phyloP scores from a whole-genome alignment of 129 eudicot genomes.

The Pulicaria dysenterica region DNA sequence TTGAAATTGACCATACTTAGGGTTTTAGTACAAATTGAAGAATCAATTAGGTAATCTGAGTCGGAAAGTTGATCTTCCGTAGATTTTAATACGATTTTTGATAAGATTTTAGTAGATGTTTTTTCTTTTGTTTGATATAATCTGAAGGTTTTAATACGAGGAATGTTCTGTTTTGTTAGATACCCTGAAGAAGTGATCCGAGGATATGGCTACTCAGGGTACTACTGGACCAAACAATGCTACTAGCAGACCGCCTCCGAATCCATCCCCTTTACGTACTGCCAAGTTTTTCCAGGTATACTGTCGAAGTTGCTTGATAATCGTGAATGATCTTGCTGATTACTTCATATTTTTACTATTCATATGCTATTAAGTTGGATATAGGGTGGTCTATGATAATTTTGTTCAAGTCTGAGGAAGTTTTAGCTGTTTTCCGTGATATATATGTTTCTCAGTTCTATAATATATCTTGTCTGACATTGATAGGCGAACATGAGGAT shows the following conservation, averaged over 20 bases:
- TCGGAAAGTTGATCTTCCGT: slow-evolving; percentile 19
- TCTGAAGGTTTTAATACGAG: slow-evolving; percentile 13
- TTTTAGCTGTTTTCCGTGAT: slow-evolving; percentile 3
- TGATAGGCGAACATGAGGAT: slow-evolving; percentile 87
- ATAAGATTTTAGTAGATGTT: slow-evolving; percentile 1
- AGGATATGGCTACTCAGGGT: slow-evolving; percentile 51
- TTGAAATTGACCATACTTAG: slow-evolving; percentile 18
- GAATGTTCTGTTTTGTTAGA: slow-evolving; percentile 14
- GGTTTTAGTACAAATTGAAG: slow-evolving; percentile 19
- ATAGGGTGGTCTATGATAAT: neutral
- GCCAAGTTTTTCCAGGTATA: slow-evolving; percentile 76
- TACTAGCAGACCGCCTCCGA: slow-evolving; percentile 59
- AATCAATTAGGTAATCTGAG: slow-evolving; percentile 16
- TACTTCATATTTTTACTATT: neutral
- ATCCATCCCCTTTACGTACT: slow-evolving; percentile 74
- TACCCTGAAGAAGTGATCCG: slow-evolving; percentile 29
- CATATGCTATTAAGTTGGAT: slow-evolving; percentile 17
- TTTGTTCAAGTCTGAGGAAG: neutral
- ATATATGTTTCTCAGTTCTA: neutral
- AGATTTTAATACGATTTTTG: neutral
- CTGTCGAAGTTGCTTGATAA: neutral
- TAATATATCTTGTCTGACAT: neutral
- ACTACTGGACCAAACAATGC: slow-evolving; percentile 42
- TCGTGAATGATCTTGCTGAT: slow-evolving; percentile 3
- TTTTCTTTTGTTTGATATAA: neutral